Evolutionary conservation across 176 grass and related monocot genomes (phyloP).

Genomic region (Hyparrhenia diplandra): DNA sequence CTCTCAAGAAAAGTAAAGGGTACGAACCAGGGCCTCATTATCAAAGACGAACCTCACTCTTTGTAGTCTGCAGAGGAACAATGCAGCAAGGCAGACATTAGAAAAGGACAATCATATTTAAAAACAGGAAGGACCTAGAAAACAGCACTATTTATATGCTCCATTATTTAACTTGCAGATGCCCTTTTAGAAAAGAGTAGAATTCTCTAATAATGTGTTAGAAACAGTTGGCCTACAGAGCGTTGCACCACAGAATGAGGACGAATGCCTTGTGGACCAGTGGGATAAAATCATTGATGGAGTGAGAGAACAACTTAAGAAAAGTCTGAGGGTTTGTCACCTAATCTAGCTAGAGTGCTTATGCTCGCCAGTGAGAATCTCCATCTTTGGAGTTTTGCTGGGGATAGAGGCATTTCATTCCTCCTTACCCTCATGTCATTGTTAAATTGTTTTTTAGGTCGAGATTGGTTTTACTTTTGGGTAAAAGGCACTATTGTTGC

Average conservation of each 20-base stretch:
- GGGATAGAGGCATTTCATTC: neutral
- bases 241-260: neutral
- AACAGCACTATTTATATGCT: neutral
- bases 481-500: neutral
- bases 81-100: neutral
- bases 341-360: neutral
- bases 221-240: neutral
- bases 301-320: neutral
- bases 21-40: constrained; percentile 80
- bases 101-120: neutral
- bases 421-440: neutral
- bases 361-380: neutral
- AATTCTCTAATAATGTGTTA: neutral
- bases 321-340: neutral
- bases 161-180: neutral
- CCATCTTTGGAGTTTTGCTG: neutral
- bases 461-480: neutral
- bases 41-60: constrained; percentile 95
- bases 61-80: constrained; percentile 61
- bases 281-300: neutral
- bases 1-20: neutral
- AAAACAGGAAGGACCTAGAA: neutral
- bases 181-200: neutral
- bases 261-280: neutral
- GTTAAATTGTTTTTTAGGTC: neutral